Conservation (phyloP, 2,329 filamentous ascomycete genomes). For the Ascochyta rabiei region DNA sequence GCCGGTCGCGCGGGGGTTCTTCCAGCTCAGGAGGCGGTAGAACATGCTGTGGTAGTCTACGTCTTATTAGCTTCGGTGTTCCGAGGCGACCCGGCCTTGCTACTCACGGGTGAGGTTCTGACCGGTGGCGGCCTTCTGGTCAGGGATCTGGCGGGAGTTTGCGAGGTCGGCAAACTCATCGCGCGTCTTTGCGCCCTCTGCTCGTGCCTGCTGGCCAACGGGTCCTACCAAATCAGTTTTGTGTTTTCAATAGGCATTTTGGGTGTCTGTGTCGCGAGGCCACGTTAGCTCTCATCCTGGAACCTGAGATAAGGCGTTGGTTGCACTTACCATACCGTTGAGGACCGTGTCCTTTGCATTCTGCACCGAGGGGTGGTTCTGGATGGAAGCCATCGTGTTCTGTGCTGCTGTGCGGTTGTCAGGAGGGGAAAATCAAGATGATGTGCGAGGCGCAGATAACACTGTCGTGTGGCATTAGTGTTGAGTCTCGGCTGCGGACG, state of each 20-base stretch:
- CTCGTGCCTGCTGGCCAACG: slow-evolving; percentile 62
- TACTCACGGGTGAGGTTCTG: slow-evolving; percentile 66
- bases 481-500: slow-evolving; percentile 42
- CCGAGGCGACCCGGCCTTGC: not conserved
- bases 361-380: slow-evolving; percentile 58
- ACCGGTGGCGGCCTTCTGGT: slow-evolving; percentile 62
- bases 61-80: slow-evolving; percentile 20
- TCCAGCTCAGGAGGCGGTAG: slow-evolving; percentile 70
- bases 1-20: slow-evolving; percentile 68
- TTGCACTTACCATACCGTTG: slow-evolving; percentile 51
- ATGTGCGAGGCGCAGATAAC: slow-evolving; percentile 47
- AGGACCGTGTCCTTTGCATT: slow-evolving; percentile 50
- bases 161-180: slow-evolving; percentile 65
- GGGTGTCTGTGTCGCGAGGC: slow-evolving; percentile 38
- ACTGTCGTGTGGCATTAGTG: slow-evolving; percentile 46
- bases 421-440: slow-evolving; percentile 33
- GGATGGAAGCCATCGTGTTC: slow-evolving; percentile 55
- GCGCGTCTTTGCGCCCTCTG: slow-evolving; percentile 61
- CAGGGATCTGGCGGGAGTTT: slow-evolving; percentile 59
- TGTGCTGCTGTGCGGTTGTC: slow-evolving; percentile 53
- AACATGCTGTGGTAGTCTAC: slow-evolving; percentile 70
- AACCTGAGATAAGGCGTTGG: slow-evolving; percentile 1
- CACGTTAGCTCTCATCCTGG: slow-evolving; percentile 32
- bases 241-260: slow-evolving; percentile 20
- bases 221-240: slow-evolving; percentile 53